Base-by-base conservation (phyloP, 2,329 filamentous ascomycete species). In the Septoria petroselini region DNA sequence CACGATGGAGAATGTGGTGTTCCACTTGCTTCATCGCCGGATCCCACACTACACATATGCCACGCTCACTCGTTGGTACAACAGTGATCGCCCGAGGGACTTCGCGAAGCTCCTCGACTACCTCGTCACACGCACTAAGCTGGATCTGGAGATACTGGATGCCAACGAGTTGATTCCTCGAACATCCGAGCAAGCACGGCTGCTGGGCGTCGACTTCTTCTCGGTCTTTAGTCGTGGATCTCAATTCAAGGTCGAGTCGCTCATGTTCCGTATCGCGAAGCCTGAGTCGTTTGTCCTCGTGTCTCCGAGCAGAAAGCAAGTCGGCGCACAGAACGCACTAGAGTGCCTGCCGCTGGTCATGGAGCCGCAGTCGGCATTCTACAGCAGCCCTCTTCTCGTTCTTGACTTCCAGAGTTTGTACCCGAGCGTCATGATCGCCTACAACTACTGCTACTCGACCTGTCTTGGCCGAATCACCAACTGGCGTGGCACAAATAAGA, bases 381-480 rank as follows among this genome's bases (percentile, higher is more conserved):
- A 98, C 70, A 89, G 76, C 49, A 93, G 88, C 54, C 93, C 93
- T 0, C 68, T 98, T 0, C 67, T 98, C 3, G 93, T 98, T 0
- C 76, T 98, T 5, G 93, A 98, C 69, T 98, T 98, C 57, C 91
- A 97, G 65, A 95, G 89, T 52, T 73, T 98, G 40, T 98, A 98
- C 59, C 93, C 93, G 0, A 96, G 91, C 68, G 85, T 97, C 53
- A 96, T 98, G 90, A 97, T 98, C 65, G 93, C 93, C 0, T 97
- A 98, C 73, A 98, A 98, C 64, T 93, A 96, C 66, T 98, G 93
- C 72, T 98, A 98, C 66, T 97, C 93, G 0, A 98, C 93, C 0
- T 98, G 91, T 60, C 76, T 97, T 0, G 93, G 93, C 0, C 82
- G 93, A 23, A 83, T 95, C 31, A 81, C 83, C 21, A 82, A 83